phyloP scores from a whole-genome alignment of 179 eudicot species.

The Drosera spatulata region DNA sequence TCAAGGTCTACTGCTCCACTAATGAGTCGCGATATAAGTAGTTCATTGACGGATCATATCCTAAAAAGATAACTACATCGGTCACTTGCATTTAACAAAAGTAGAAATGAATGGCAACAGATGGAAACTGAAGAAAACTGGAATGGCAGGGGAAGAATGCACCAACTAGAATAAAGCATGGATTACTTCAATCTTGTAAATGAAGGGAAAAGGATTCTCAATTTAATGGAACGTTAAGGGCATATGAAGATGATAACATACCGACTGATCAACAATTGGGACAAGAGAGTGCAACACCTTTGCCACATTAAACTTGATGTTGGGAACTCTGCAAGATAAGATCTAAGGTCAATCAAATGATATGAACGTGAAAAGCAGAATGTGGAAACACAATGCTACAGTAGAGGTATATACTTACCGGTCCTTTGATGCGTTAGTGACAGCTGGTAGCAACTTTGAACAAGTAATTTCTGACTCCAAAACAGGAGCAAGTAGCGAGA shows the following conservation, averaged over 20 bases:
- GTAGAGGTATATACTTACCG: conserved; percentile 29
- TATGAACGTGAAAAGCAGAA: not conserved
- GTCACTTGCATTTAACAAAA: no score
- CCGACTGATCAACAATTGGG: conserved; percentile 81
- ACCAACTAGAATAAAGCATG: no score
- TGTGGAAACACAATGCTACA: not conserved
- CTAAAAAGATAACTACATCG: no score
- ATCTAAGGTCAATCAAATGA: not conserved
- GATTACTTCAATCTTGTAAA: no score
- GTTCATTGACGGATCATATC: not conserved
- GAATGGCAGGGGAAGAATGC: no score
- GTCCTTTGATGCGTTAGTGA: conserved; percentile 69
- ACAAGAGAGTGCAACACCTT: conserved; percentile 84
- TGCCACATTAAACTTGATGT: conserved; percentile 92
- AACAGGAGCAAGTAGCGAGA: conserved; percentile 91
- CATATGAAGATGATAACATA: conserved; percentile 20
- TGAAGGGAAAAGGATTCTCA: no score
- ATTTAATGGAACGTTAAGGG: no score
- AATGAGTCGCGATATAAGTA: not conserved
- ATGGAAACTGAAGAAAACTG: no score
- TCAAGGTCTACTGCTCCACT: not conserved
- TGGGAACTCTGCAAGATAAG: conserved; percentile 57
- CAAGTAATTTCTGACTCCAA: conserved; percentile 97
- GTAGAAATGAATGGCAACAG: no score
- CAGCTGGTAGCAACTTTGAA: conserved; percentile 74